A percentile compares a stretch with the other conserved stretches of the same genome.
phyloP scores from a whole-genome alignment of 129 eudicot genomes.

The Sambucus nigra region DNA sequence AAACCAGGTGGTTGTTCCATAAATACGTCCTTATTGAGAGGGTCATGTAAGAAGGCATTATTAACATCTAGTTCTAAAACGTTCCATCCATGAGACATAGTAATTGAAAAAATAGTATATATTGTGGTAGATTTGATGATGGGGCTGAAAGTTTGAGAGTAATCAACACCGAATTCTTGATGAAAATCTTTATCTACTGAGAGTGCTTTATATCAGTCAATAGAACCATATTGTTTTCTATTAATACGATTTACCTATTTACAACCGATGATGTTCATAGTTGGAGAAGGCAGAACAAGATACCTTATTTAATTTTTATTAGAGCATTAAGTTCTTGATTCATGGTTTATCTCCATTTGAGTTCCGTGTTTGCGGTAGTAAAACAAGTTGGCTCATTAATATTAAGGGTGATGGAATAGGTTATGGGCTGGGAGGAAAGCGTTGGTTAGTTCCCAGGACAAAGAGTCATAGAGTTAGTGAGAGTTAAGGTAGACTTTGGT shows the following conservation, averaged over 20 bases:
- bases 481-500: too few species aligned
- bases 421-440: too few species aligned
- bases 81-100: background rate
- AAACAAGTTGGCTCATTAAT: too few species aligned
- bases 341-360: too few species aligned
- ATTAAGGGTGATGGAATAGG: too few species aligned
- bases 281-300: background rate
- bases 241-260: conserved; percentile 2
- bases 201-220: background rate
- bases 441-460: too few species aligned
- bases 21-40: background rate
- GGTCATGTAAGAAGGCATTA: conserved; percentile 6
- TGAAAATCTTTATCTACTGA: background rate
- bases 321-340: too few species aligned
- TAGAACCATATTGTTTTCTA: background rate
- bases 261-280: too few species aligned
- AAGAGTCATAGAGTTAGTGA: too few species aligned
- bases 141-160: conserved; percentile 6
- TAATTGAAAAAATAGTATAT: background rate
- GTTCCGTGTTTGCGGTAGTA: too few species aligned
- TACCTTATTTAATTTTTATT: background rate
- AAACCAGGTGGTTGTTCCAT: conserved; percentile 5
- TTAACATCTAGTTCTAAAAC: conserved; percentile 1
- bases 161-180: conserved; percentile 7
- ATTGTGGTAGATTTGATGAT: conserved; percentile 3